A percentile compares a stretch with the other conserved stretches of the same genome.
These are phyloP conservation scores for Chloropicon primus DNA, from an alignment of 139 green algal genomes.

Conservation along the genomic window DNA sequence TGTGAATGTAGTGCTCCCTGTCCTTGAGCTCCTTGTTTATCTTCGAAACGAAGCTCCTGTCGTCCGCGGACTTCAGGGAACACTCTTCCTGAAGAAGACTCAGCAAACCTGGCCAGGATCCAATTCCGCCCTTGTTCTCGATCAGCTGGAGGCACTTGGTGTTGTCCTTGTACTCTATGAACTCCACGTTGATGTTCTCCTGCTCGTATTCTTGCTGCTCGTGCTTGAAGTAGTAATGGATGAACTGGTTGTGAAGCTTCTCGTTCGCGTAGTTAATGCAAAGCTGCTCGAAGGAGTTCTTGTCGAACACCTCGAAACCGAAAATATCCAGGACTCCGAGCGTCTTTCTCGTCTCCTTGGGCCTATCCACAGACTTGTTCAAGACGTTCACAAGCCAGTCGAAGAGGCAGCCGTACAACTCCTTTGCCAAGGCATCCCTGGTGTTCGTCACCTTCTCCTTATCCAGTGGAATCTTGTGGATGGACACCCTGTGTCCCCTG, in stretches of 20 bases:
- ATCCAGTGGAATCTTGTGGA: slow-evolving; percentile 49
- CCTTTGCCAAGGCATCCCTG: slow-evolving; percentile 26
- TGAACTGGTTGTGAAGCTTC: background rate
- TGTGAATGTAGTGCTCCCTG: slow-evolving; percentile 2
- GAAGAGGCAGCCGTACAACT: slow-evolving; percentile 56
- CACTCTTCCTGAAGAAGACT: slow-evolving; percentile 3
- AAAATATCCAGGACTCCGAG: background rate
- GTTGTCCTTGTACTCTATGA: background rate
- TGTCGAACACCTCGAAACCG: background rate
- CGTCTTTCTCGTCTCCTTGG: background rate
- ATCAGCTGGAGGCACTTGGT: background rate
- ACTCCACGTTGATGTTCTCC: background rate
- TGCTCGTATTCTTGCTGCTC: background rate
- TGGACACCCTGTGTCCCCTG: slow-evolving; percentile 13
- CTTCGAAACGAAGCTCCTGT: background rate
- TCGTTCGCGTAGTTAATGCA: background rate
- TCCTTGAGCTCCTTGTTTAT: background rate
- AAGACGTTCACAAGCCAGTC: slow-evolving; percentile 24
- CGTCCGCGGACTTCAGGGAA: background rate
- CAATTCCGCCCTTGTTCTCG: background rate
- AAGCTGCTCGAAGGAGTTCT: background rate
- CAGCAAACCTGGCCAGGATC: background rate
- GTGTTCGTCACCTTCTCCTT: slow-evolving; percentile 42
- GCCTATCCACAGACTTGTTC: slow-evolving; percentile 14
- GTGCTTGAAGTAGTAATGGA: background rate